Evolutionary conservation across 495 filamentous ascomycete genomes (phyloP).

Genomic region (Penicillium canariense): DNA sequence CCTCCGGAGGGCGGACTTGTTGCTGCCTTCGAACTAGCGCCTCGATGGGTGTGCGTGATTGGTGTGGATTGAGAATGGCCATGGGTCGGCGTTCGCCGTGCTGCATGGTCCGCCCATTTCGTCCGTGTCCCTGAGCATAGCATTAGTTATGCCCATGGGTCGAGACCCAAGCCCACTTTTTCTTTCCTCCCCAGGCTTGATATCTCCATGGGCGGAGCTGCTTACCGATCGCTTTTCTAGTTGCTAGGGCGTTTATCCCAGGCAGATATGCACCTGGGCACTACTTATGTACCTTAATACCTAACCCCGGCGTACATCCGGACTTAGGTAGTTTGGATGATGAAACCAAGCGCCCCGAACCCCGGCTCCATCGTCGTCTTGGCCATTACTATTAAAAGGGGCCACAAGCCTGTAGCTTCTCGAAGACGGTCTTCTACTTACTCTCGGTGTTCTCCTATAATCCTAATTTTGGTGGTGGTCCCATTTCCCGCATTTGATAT

Average conservation of each 20-base stretch:
- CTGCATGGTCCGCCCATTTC: background rate
- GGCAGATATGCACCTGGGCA: conserved; percentile 5
- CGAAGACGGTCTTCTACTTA: background rate
- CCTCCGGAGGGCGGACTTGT: background rate
- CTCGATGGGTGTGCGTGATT: background rate
- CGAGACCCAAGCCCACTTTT: background rate
- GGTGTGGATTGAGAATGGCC: background rate
- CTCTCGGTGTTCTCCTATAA: background rate
- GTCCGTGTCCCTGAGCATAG: background rate
- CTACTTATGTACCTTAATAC: conserved; percentile 2
- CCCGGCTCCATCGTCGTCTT: background rate
- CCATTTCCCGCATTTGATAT: conserved; percentile 7
- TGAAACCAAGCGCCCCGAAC: conserved; percentile 6
- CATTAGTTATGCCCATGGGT: background rate
- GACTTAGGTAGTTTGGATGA: background rate
- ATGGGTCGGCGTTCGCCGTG: background rate
- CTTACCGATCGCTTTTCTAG: background rate
- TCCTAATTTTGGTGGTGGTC: background rate
- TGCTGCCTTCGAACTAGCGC: background rate
- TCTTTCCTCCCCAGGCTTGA: conserved; percentile 2
- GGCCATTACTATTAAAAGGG: conserved; percentile 1
- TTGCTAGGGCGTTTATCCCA: background rate
- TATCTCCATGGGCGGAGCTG: background rate
- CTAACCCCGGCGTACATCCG: conserved; percentile 6
- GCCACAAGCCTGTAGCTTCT: background rate